Evolutionary conservation across 1,284 basidiomycete genomes (phyloP), one percentile per base, ranked within the genome.

Genomic region (Ganoderma leucocontextum): DNA sequence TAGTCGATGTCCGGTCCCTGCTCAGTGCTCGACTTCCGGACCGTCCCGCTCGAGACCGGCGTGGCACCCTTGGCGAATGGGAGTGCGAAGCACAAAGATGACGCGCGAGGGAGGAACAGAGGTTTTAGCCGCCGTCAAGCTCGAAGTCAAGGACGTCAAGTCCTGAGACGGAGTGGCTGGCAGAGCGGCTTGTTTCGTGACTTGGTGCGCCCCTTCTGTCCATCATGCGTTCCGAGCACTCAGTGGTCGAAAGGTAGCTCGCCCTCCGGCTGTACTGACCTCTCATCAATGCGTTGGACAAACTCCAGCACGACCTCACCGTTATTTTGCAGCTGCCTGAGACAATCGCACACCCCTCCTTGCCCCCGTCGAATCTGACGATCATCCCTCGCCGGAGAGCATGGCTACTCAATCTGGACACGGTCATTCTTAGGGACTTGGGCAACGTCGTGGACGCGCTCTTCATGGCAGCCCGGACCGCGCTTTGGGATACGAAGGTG

Each of bases 401-500:
- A 1, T 95, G 93, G 93, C 78, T 89, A 5, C 82, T 91, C 9
- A 83, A 87, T 65, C 82, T 95, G 44, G 93, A 95, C 73, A 81
- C 89, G 6, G 82, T 93, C 10, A 84, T 95, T 13, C 84, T 93
- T n/a, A 82, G 89, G 0, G 91, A 95, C 70, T 83, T 86, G 6
- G 94, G 93, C 0, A 94, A 94, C 76, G 74, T 91, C 35, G 83
- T 88, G 62, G 94, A 95, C 75, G 90, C 89, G 44, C 78, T 95
- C 3, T 93, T 94, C 80, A 85, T 95, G 80, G 91, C 91, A 0
- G 87, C 90, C 1, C 86, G 90, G 13, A 91, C 91, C 0, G 92
- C 92, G 0, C 78, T 95, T 12, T 93, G 89, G 86, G 92, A 95
- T 72, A 91, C 93, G 19, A 91, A 87, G 66, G 91, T 95, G 0